A percentile compares a stretch with the other conserved stretches of the same genome.
These are phyloP conservation scores for Tricharina praecox DNA, from an alignment of 495 filamentous ascomycete species.

Conservation along the genomic window DNA sequence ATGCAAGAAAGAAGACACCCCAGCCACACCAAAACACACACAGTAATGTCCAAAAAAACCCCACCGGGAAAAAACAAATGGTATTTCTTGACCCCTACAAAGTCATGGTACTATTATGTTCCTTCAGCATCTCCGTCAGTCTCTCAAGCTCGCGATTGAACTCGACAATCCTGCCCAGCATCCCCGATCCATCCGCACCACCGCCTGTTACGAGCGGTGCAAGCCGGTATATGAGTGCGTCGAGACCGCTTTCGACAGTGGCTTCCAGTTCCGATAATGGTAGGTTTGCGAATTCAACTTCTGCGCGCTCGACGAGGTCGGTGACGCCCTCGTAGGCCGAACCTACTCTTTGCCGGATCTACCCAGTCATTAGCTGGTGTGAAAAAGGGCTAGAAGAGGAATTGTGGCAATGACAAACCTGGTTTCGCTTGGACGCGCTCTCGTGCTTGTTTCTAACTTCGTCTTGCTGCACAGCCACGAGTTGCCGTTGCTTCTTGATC, in stretches of 20 bases:
- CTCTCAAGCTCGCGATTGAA: constrained; percentile 22
- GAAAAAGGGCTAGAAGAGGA: neutral
- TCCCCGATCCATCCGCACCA: constrained; percentile 12
- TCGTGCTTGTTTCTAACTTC: constrained; percentile 19
- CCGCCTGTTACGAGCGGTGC: constrained; percentile 16
- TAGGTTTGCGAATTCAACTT: constrained; percentile 6
- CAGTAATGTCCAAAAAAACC: no score
- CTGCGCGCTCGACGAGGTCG: constrained; percentile 14
- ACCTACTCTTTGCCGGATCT: constrained; percentile 16
- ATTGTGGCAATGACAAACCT: constrained; percentile 7
- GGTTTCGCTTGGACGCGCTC: constrained; percentile 8
- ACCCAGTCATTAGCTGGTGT: neutral
- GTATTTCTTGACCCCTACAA: no score
- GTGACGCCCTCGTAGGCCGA: constrained; percentile 20
- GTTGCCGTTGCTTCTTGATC: constrained; percentile 10
- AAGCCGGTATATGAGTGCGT: constrained; percentile 14
- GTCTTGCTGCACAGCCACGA: constrained; percentile 20
- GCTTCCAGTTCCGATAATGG: no score
- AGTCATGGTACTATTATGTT: no score
- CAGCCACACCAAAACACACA: no score
- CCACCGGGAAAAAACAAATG: no score
- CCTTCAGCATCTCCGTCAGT: constrained; percentile 12
- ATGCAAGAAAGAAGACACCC: no score
- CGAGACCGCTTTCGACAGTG: no score
- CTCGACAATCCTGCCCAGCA: constrained; percentile 16